These are phyloP conservation scores for Trametes versicolor DNA, from an alignment of 1,284 basidiomycete species.

Conservation along the genomic window DNA sequence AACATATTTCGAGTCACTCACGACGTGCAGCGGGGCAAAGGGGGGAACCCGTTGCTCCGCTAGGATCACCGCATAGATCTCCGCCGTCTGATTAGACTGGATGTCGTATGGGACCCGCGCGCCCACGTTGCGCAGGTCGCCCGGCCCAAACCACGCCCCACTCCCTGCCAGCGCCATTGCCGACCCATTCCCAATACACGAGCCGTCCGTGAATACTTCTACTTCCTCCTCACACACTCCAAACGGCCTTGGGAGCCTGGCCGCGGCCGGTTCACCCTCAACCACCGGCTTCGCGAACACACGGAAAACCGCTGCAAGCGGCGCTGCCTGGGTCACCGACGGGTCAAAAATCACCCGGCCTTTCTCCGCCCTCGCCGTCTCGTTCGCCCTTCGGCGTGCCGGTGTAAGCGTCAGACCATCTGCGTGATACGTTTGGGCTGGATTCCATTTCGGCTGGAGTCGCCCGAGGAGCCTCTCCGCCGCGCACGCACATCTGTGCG, in stretches of 20 bases:
- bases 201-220: constrained; percentile 20
- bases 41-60: constrained; percentile 1
- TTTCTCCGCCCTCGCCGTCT: not conserved
- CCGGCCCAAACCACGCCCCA: constrained; percentile 33
- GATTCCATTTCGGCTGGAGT: not conserved
- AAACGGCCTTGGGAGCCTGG: not conserved
- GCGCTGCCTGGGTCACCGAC: not conserved
- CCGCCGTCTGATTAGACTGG: constrained; percentile 40
- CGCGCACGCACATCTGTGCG: not conserved
- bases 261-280: not conserved
- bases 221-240: not conserved
- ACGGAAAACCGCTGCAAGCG: not conserved
- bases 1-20: not conserved
- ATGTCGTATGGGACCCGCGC: constrained; percentile 26
- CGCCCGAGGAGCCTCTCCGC: not conserved
- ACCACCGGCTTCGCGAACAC: not conserved
- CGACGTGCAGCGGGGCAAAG: not conserved
- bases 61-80: constrained; percentile 35
- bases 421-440: not conserved
- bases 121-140: constrained; percentile 28
- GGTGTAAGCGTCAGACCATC: not conserved
- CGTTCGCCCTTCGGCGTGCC: not conserved
- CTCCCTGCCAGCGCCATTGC: constrained; percentile 32
- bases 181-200: constrained; percentile 18
- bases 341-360: not conserved